These are phyloP conservation scores for Phanerochaete carnosa DNA, from an alignment of 768 basidiomycete genomes.

Conservation along the genomic window DNA sequence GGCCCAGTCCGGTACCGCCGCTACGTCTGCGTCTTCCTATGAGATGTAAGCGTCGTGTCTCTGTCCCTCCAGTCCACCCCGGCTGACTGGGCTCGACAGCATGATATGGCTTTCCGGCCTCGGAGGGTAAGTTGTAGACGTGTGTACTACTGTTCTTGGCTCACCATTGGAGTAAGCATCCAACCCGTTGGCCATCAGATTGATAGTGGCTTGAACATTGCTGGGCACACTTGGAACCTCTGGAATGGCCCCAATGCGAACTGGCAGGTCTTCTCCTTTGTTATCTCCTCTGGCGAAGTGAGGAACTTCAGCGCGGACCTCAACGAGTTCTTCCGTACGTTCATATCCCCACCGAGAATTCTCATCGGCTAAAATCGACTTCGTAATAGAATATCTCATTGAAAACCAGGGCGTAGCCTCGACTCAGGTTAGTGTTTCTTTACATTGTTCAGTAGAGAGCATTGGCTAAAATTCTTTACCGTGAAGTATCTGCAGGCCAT, in stretches of 20 bases:
- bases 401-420: slow-evolving; percentile 43
- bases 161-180: slow-evolving; percentile 33
- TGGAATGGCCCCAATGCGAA: slow-evolving; percentile 52
- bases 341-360: not conserved
- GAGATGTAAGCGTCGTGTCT: slow-evolving; percentile 41
- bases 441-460: not conserved
- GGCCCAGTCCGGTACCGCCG: slow-evolving; percentile 41
- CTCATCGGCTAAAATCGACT: not conserved
- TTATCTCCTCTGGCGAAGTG: slow-evolving; percentile 44
- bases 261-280: slow-evolving; percentile 58
- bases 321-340: slow-evolving; percentile 52
- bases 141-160: not conserved
- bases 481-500: slow-evolving; percentile 49
- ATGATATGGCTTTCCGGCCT: slow-evolving; percentile 62
- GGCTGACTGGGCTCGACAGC: slow-evolving; percentile 21
- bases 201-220: slow-evolving; percentile 37
- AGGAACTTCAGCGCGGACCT: slow-evolving; percentile 49
- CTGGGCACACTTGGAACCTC: slow-evolving; percentile 52
- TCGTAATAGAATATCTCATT: slow-evolving; percentile 41
- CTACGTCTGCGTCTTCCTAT: slow-evolving; percentile 43
- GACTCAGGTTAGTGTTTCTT: slow-evolving; percentile 35
- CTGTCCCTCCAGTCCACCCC: not conserved
- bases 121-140: slow-evolving; percentile 39
- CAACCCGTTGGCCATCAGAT: slow-evolving; percentile 52
- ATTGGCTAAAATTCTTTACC: not conserved